These are phyloP conservation scores for Bocquillonia castaneifolia DNA, from an alignment of 441 rosid genomes.

Conservation along the genomic window DNA sequence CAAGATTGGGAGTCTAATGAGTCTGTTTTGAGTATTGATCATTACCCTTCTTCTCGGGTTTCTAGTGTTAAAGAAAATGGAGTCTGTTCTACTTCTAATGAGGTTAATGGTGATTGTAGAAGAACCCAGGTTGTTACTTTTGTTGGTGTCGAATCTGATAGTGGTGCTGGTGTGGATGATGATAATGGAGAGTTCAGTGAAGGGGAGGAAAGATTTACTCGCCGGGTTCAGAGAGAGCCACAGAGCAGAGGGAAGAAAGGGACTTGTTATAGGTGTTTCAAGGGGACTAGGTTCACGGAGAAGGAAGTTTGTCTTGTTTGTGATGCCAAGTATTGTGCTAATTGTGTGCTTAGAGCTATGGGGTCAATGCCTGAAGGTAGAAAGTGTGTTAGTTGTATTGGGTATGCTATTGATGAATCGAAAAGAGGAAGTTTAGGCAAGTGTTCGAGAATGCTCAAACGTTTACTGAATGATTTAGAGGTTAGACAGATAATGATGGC, in stretches of 20 bases:
- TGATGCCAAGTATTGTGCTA: slow-evolving; percentile 76
- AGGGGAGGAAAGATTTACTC: slow-evolving; percentile 35
- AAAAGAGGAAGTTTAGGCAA: slow-evolving; percentile 71
- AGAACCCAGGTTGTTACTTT: slow-evolving; percentile 63
- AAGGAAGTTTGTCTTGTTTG: slow-evolving; percentile 93
- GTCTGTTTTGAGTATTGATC: slow-evolving; percentile 68
- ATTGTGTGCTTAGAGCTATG: slow-evolving; percentile 90
- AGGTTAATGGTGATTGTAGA: slow-evolving; percentile 43
- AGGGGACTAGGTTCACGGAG: slow-evolving; percentile 75
- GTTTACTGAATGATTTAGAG: slow-evolving; percentile 68
- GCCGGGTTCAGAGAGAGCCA: slow-evolving; percentile 47
- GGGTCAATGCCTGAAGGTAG: slow-evolving; percentile 99
- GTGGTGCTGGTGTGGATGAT: slow-evolving; percentile 30
- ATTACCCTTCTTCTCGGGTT: slow-evolving; percentile 79
- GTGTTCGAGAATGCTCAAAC: slow-evolving; percentile 79
- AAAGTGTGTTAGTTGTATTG: slow-evolving; percentile 84
- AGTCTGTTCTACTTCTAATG: slow-evolving; percentile 44
- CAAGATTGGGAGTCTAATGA: slow-evolving; percentile 77
- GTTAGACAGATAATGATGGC: slow-evolving; percentile 80
- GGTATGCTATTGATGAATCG: slow-evolving; percentile 72
- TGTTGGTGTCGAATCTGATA: slow-evolving; percentile 62
- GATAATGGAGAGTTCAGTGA: slow-evolving; percentile 28
- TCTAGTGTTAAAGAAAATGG: slow-evolving; percentile 46
- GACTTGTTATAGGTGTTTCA: slow-evolving; percentile 74
- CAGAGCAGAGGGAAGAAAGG: slow-evolving; percentile 68